Evolutionary conservation across 345 rosid genomes (phyloP).

Genomic region (Clarkia xantiana): DNA sequence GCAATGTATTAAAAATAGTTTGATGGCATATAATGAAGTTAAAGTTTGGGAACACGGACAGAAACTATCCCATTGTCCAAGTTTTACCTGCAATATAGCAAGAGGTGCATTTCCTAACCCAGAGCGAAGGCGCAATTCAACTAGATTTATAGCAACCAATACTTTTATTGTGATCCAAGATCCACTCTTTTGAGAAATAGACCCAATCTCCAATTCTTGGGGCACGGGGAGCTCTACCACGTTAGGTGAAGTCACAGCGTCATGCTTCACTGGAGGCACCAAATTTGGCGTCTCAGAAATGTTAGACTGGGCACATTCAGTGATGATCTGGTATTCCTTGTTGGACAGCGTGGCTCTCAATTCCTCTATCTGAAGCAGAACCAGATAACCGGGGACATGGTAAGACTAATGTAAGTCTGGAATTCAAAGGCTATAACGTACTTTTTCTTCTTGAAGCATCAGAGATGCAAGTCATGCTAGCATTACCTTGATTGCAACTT

Average conservation of each 20-base stretch:
- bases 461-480: background rate
- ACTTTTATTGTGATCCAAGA: conserved; percentile 59
- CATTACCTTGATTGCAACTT: conserved; percentile 56
- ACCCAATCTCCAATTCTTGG: conserved; percentile 22
- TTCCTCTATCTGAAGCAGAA: conserved; percentile 58
- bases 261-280: conserved; percentile 42
- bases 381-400: background rate
- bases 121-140: conserved; percentile 59
- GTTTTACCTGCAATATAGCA: conserved; percentile 66
- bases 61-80: too few species aligned
- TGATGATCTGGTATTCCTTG: conserved; percentile 75
- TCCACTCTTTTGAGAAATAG: conserved; percentile 22
- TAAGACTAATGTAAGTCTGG: background rate
- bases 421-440: background rate
- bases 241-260: conserved; percentile 28
- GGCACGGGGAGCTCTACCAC: conserved; percentile 27
- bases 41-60: background rate
- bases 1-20: background rate
- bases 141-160: conserved; percentile 52
- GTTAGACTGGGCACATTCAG: conserved; percentile 80
- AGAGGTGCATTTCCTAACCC: conserved; percentile 66
- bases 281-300: conserved; percentile 64
- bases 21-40: background rate
- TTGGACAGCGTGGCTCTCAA: conserved; percentile 69
- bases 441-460: too few species aligned